phyloP scores from a whole-genome alignment of 108 stramenopile genomes.

The Fistulifera pelliculosa region DNA sequence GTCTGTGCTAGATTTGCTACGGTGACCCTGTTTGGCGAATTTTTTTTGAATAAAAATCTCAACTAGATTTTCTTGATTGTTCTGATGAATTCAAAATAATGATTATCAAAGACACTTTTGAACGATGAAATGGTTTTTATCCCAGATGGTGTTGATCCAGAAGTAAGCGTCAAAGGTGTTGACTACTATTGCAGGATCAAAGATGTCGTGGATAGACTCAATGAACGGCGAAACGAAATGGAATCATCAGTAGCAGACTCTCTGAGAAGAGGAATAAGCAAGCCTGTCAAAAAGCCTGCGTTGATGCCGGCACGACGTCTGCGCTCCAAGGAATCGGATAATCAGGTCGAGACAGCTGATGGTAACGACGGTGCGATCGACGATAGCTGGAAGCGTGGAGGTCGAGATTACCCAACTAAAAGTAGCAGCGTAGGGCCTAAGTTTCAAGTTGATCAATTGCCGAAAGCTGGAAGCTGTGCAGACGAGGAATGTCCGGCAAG shows the following conservation, averaged over 20 bases:
- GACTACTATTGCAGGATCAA: slow-evolving; percentile 26
- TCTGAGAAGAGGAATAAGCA: neutral
- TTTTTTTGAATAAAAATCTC: neutral
- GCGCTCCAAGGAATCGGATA: slow-evolving; percentile 1
- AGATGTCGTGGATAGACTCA: slow-evolving; percentile 34
- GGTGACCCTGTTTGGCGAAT: too few relatives aligned
- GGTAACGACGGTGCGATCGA: slow-evolving; percentile 11
- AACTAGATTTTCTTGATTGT: neutral
- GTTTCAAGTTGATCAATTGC: slow-evolving; percentile 45
- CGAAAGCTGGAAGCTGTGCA: slow-evolving; percentile 24
- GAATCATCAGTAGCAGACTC: slow-evolving; percentile 31
- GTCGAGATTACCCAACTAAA: slow-evolving; percentile 42
- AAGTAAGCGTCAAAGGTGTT: neutral
- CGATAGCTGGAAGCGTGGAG: slow-evolving; percentile 58
- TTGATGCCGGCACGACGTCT: slow-evolving; percentile 1
- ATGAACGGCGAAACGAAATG: slow-evolving; percentile 21
- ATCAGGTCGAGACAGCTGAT: slow-evolving; percentile 1
- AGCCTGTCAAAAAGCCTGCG: slow-evolving; percentile 5
- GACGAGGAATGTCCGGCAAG: slow-evolving; percentile 8
- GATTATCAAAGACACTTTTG: neutral
- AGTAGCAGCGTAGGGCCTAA: slow-evolving; percentile 49
- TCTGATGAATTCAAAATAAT: neutral
- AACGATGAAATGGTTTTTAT: neutral
- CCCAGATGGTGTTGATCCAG: neutral
- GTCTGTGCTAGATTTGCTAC: too few relatives aligned